Conservation (phyloP, 179 eudicot species). For the Silene coronaria region DNA sequence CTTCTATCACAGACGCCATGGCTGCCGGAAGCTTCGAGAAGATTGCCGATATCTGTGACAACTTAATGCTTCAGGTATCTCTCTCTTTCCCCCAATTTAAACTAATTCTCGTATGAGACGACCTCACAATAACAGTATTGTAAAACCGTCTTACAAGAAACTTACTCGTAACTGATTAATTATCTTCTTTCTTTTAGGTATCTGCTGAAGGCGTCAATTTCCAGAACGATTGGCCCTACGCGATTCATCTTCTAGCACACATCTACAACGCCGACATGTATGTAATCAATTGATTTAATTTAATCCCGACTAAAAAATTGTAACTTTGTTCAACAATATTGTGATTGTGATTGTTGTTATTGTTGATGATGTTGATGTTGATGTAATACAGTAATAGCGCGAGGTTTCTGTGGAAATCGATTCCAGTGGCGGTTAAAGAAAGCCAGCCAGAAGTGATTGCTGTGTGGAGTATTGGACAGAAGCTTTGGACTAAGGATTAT, state of each 20-base stretch:
- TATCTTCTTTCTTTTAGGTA: slow-evolving; percentile 30
- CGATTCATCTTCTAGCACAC: slow-evolving; percentile 70
- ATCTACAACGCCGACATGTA: slow-evolving; percentile 66
- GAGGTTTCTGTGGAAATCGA: slow-evolving; percentile 78
- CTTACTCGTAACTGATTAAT: not conserved
- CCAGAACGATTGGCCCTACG: slow-evolving; percentile 79
- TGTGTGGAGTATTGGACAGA: slow-evolving; percentile 79
- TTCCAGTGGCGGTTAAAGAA: slow-evolving; percentile 58
- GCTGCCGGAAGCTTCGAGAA: slow-evolving; percentile 50
- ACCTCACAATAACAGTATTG: too few relatives aligned
- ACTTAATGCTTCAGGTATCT: slow-evolving; percentile 61
- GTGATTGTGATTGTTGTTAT: not conserved
- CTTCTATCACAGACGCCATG: slow-evolving; percentile 52
- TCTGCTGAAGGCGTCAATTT: slow-evolving; percentile 58
- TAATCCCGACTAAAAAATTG: not conserved
- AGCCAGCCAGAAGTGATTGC: slow-evolving; percentile 64
- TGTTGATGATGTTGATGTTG: slow-evolving; percentile 16
- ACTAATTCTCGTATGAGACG: too few relatives aligned
- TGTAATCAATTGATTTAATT: slow-evolving; percentile 1
- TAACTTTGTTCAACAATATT: not conserved
- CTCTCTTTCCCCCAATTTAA: not conserved
- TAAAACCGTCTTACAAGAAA: too few relatives aligned
- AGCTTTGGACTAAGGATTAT: slow-evolving; percentile 69
- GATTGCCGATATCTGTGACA: slow-evolving; percentile 62
- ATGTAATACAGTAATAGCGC: slow-evolving; percentile 64